Conservation (phyloP, 176 grass and related monocot species). For the Aegilops longissima region DNA sequence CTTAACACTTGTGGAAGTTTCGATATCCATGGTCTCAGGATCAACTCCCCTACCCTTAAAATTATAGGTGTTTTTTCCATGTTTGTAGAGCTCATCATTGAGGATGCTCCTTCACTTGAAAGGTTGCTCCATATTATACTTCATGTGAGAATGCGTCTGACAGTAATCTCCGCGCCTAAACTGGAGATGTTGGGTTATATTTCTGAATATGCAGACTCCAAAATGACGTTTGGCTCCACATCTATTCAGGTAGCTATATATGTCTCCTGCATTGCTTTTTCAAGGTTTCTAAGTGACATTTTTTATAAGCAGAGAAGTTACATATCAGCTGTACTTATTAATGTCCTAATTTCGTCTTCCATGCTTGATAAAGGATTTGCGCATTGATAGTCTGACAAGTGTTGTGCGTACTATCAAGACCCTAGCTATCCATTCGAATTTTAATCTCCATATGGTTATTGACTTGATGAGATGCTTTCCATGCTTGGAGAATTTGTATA, state of each 20-base stretch:
- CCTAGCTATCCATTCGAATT: not conserved
- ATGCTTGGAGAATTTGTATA: conserved; percentile 17
- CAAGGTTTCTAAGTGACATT: not conserved
- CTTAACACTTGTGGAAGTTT: not conserved
- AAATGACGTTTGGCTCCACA: not conserved
- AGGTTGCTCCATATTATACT: not conserved
- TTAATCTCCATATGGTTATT: not conserved
- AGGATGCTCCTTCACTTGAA: not conserved
- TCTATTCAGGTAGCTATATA: not conserved
- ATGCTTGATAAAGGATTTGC: not conserved
- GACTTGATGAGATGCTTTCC: conserved; percentile 18
- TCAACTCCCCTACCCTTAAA: not conserved
- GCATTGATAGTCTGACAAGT: not conserved
- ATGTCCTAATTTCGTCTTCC: not conserved
- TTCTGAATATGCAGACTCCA: not conserved
- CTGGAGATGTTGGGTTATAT: not conserved
- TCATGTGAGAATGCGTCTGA: not conserved
- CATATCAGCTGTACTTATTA: not conserved
- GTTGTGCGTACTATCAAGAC: not conserved
- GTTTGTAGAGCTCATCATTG: not conserved
- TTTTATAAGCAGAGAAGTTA: not conserved
- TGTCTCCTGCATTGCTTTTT: not conserved
- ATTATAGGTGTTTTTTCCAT: too few relatives aligned
- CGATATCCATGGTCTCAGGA: not conserved
- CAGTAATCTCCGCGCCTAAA: not conserved